A percentile compares a stretch with the other conserved stretches of the same genome.
Evolutionary conservation across 169 alveolate genomes (phyloP).

Genomic region (Babesia bigemina): DNA sequence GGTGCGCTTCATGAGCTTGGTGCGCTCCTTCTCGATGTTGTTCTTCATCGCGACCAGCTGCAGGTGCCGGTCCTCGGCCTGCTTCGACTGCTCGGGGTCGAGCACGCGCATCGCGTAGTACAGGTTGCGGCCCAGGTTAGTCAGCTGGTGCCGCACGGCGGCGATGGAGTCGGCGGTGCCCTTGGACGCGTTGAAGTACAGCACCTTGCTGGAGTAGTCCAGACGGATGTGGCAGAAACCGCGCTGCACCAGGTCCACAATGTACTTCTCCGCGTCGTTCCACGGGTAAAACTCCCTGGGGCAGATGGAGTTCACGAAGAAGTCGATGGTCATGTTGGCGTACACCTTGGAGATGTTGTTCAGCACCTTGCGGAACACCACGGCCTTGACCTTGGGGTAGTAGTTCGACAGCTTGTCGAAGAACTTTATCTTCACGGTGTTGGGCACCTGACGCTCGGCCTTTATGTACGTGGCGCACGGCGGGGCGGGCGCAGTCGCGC

Average conservation of each 20-base stretch:
- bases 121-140: conserved; percentile 62
- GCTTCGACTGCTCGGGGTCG: conserved; percentile 33
- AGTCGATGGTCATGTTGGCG: conserved; percentile 82
- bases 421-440: conserved; percentile 2
- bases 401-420: conserved; percentile 66
- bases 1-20: conserved; percentile 52
- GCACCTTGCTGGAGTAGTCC: conserved; percentile 72
- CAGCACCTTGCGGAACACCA: conserved; percentile 82
- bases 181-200: conserved; percentile 58
- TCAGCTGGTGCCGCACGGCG: conserved; percentile 61
- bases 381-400: conserved; percentile 80
- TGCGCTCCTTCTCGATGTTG: conserved; percentile 64
- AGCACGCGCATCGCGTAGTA: conserved; percentile 58
- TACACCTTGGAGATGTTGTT: conserved; percentile 82
- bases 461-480: neutral
- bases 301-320: conserved; percentile 82
- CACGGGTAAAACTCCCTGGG: conserved; percentile 84
- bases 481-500: conserved; percentile 3
- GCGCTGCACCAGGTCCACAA: conserved; percentile 78
- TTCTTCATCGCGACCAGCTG: conserved; percentile 58
- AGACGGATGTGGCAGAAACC: conserved; percentile 72
- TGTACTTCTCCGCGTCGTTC: conserved; percentile 83
- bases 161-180: conserved; percentile 62
- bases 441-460: conserved; percentile 25
- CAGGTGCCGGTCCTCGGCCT: conserved; percentile 49